Evolutionary conservation across 768 basidiomycete genomes (phyloP).

Genomic region (Sarcodon sp.): DNA sequence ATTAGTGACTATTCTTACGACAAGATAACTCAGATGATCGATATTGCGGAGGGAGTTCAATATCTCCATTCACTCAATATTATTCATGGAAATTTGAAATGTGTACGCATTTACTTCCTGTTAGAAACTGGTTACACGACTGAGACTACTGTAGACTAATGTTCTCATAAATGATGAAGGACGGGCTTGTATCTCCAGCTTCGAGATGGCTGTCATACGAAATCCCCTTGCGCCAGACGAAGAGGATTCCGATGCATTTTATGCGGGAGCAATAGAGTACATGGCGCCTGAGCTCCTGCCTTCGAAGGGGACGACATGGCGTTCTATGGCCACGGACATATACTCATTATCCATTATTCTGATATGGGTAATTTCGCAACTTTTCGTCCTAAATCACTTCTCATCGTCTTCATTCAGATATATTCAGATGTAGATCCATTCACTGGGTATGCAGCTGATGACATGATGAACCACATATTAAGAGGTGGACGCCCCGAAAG

Average conservation of each 20-base stretch:
- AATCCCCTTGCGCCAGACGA: conserved; percentile 4
- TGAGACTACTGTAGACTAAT: conserved; percentile 6
- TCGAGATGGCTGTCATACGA: conserved; percentile 8
- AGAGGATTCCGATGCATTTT: not conserved
- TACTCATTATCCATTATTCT: no score
- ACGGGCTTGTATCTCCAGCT: conserved; percentile 10
- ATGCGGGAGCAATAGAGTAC: conserved; percentile 7
- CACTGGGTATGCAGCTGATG: not conserved
- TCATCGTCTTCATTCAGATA: no score
- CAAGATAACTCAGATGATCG: not conserved
- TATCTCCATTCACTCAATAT: conserved; percentile 3
- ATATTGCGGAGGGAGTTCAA: conserved; percentile 1
- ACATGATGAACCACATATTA: conserved; percentile 1
- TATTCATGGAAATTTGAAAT: conserved; percentile 3
- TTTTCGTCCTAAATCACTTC: no score
- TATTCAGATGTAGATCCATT: no score
- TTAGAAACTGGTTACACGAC: no score
- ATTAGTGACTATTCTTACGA: not conserved
- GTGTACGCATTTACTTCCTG: not conserved
- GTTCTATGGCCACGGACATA: no score
- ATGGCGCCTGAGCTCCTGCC: conserved; percentile 11
- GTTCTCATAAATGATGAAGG: conserved; percentile 10
- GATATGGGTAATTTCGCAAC: no score
- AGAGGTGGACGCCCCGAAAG: not conserved
- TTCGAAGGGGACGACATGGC: not conserved